phyloP scores from a whole-genome alignment of 306 rosid species.

The Vigna nakashimae region DNA sequence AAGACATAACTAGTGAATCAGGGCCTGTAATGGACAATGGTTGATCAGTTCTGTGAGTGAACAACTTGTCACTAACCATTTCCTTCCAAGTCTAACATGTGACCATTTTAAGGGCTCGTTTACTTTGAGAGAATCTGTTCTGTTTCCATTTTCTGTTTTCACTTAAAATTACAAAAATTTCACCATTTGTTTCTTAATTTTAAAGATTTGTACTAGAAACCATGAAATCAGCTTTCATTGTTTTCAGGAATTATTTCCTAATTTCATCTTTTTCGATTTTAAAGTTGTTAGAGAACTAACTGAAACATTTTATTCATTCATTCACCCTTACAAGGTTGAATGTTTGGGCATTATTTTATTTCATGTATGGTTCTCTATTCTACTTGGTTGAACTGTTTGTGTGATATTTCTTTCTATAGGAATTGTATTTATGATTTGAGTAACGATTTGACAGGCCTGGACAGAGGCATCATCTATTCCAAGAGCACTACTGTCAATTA shows the following conservation, averaged over 20 bases:
- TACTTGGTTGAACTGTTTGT: slow-evolving; percentile 1
- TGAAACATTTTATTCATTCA: too few relatives aligned
- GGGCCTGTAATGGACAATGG: background rate
- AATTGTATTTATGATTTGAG: slow-evolving; percentile 18
- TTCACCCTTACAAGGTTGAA: background rate
- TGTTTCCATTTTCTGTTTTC: background rate
- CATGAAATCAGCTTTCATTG: background rate
- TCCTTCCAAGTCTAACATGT: background rate
- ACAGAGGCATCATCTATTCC: slow-evolving; percentile 73
- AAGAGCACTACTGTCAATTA: slow-evolving; percentile 77
- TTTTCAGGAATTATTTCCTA: background rate
- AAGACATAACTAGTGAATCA: too few relatives aligned
- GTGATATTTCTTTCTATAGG: slow-evolving; percentile 22
- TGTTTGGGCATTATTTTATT: background rate
- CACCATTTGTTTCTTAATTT: background rate
- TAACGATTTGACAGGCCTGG: slow-evolving; percentile 73
- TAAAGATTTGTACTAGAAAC: background rate
- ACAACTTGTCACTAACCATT: background rate
- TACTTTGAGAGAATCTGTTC: background rate
- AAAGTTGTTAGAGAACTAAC: background rate
- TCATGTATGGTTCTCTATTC: slow-evolving; percentile 12
- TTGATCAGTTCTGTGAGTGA: too few relatives aligned
- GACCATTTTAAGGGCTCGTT: background rate
- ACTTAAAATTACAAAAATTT: background rate
- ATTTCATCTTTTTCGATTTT: background rate